phyloP scores from a whole-genome alignment of 768 basidiomycete species.

The Leucocoprinus leucothites region DNA sequence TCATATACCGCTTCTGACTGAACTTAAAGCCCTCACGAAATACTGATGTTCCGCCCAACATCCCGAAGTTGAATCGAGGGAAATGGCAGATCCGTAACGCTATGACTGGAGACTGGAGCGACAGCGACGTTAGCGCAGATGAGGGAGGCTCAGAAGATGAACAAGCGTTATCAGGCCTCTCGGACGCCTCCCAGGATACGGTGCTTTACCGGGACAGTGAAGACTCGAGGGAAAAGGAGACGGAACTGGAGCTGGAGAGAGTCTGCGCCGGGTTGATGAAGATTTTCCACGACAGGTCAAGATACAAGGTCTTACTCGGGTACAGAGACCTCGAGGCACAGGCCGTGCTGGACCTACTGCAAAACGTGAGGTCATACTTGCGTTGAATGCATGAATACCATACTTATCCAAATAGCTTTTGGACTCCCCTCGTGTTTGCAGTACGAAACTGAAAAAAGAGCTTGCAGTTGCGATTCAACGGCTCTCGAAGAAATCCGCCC shows the following conservation, averaged over 20 bases:
- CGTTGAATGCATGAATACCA: neutral
- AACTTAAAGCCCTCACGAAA: neutral
- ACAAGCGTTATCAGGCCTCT: neutral
- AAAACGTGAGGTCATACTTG: constrained; percentile 18
- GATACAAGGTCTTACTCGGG: constrained; percentile 18
- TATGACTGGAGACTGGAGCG: neutral
- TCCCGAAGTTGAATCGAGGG: neutral
- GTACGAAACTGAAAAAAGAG: constrained; percentile 3
- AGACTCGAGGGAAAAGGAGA: neutral
- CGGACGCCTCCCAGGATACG: neutral
- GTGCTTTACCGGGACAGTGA: neutral
- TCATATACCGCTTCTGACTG: neutral
- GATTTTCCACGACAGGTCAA: constrained; percentile 16
- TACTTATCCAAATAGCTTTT: neutral
- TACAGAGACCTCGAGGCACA: constrained; percentile 17
- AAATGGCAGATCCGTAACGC: constrained; percentile 1
- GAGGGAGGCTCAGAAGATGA: neutral
- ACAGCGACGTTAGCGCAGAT: neutral
- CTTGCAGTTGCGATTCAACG: constrained; percentile 12
- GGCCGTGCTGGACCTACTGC: constrained; percentile 21
- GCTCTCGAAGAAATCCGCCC: constrained; percentile 6
- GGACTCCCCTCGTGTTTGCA: constrained; percentile 4
- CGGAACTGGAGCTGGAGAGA: constrained; percentile 9
- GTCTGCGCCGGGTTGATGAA: constrained; percentile 14
- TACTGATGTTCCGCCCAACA: neutral